Evolutionary conservation across 1,284 basidiomycete species (phyloP), one percentile per base, ranked within the genome.

Genomic region (Moesziomyces globuligerus): DNA sequence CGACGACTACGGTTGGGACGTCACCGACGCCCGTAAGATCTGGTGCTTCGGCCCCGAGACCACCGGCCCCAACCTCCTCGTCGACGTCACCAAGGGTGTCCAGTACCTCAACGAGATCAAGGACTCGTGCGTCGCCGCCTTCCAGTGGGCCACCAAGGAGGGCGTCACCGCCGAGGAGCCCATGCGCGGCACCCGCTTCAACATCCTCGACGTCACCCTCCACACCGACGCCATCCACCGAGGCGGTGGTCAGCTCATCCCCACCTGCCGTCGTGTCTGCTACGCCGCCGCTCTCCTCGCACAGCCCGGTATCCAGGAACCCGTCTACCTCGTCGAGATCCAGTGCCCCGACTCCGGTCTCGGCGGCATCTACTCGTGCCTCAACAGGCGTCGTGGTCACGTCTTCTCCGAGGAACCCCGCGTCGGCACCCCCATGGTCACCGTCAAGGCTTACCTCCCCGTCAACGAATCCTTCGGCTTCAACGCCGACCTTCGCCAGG

Each of bases 1-100:
- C 67, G 96, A 99, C 84, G 93, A 97, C 78, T 91, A 87, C 84
- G 93, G 93, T 67, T 98, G 96, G 96, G 96, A 98, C 85, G 94
- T 98, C 78, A 96, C 95, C 70, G 96, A 98, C 83, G 96, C 96
- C 78, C 89, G 96, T 84, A 98, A 97, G 89, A 98, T 98, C 83
- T 98, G 96, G 96, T 93, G 92, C 86, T 98, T 99, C 87, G 95
- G 95, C 81, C 96, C 96, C 75, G 96, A 99, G 80, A 97, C 93
- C 57, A 94, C 92, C 75, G 96, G 96, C 60, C 90, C 96, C 71
- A 99, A 98, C 87, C 84, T 99, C 85, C 86, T 99, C 84, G 92
- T 97, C 80, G 96, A 98, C 86, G 92, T 91, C 80, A 97, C 96
- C 83, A 99, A 98, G 89, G 95, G 94, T 88, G 94, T 98, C 65